Base-by-base conservation (phyloP, 2,329 filamentous ascomycete species). In the Aciculosporium take region DNA sequence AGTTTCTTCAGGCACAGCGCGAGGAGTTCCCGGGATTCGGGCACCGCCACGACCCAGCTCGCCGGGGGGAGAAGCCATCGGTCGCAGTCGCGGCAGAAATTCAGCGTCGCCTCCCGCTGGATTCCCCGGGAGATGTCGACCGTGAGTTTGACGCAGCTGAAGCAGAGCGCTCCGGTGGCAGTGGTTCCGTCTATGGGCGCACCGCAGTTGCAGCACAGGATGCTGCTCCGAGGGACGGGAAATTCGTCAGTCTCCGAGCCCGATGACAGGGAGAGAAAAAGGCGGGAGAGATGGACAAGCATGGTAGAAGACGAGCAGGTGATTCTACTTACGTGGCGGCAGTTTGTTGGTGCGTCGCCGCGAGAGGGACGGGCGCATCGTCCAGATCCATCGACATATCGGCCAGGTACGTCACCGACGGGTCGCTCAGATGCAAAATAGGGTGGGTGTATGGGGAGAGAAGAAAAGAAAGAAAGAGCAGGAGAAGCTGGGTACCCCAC, bases 161-260 rank as follows among this genome's bases (percentile, higher is more conserved):
- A 86, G 67, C 91, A 98, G 43, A 95, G 79, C 31, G 91, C 88
- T 47, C 87, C 87, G 40, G 83, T 80, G 21, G 84, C 72, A 12
- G 79, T 77, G 15, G 87, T 94, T 61, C 91, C 91, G 63, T 95
- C 88, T 55, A 98, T 94, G 30, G 89, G 81, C 46, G 85, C 87
- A 57, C 89, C 91, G 63, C 91, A 98, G 71, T 96, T 94, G 69
- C 86, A 94, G 65, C 91, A 98, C 44, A 98, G 82, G 57, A 96
- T 94, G 37, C 60, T 63, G 42, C 15, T 39, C 18, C 28, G 30
- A 6, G n/a, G 17, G n/a, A 18, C n/a, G n/a, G n/a, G n/a, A n/a
- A n/a, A n/a, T n/a, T n/a, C n/a, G n/a, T n/a, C n/a, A n/a, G n/a
- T n/a, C n/a, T n/a, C n/a, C n/a, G n/a, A n/a, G n/a, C n/a, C n/a